Base-by-base conservation (phyloP, 1,284 basidiomycete genomes). In the Puccinia polysora region DNA sequence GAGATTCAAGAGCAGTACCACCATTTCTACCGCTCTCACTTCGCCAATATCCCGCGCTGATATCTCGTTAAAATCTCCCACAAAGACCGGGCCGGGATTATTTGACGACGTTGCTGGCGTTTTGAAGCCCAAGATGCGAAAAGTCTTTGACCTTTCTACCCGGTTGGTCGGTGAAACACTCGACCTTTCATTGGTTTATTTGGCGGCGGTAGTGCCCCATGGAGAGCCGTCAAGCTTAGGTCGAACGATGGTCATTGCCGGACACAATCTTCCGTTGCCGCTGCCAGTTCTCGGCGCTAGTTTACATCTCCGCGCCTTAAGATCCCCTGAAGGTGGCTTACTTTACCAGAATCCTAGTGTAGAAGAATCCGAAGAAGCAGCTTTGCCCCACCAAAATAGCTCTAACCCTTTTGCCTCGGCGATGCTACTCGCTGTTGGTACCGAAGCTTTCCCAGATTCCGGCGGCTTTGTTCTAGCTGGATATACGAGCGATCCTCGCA, bases 261-360 rank as follows among this genome's bases (percentile, higher is more conserved):
- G 59, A 14, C 52, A 63, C 59, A 63, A 71, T 32, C 34, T 71
- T 28, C 69, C 69, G 2, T 30, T 36, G 32, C 58, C 47, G 2
- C 36, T 55, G 14, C 69, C 69, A 15, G 52, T 56, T n/a, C 55
- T 71, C 30, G 59, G 63, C 40, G 34, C 40, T 4, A 28, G 49
- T 32, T 43, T 71, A n/a, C 59, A 63, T 55, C 30, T 71, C 8
- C 58, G 69, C 36, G 59, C 52, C 34, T 53, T 71, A 36, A 32
- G 36, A 30, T 43, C 59, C 10, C 45, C 58, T n/a, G 49, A 63
- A 12, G 59, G 59, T 4, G 59, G 69, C 7, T 34, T 71, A 18
- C 59, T 71, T 20, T 71, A 71, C 30, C 69, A 71, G 63, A 71
- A 71, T 34, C 69, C 69, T n/a, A 62, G 45, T 50, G 4, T 30